Base-by-base conservation (phyloP, 208 protist species). In the Leishmania amazonensis region DNA sequence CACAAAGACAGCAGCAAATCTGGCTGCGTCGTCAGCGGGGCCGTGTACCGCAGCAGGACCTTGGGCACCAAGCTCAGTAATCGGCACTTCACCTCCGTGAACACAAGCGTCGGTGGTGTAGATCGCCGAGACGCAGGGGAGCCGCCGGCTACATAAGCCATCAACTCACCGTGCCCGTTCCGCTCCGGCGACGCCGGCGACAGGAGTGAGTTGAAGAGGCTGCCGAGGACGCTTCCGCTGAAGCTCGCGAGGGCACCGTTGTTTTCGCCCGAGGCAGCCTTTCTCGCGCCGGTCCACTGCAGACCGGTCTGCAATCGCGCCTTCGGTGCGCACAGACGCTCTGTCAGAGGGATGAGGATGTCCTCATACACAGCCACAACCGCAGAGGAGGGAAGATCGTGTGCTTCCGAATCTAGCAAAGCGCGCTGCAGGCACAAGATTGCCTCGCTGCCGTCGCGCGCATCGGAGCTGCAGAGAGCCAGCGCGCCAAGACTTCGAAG, bases 261-360 rank as follows among this genome's bases (percentile, higher is more conserved):
- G 3, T 51, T 57, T 15, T 67, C 68, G 47, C 53, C 28, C 49
- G 11, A 76, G 9, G 21, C 53, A 0, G 47, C 42, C 11, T 31
- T 47, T 60, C n/a, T 40, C 62, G 42, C 17, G 60, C 78, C 57
- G 57, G 62, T 65, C 82, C 82, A 85, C 47, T 65, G 77, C 72
- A 85, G 74, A 5, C 74, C 78, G 17, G 45, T 49, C 54, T 85
- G 82, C 78, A 82, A 78, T 38, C 76, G 76, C 24, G 82, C 82
- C 54, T 79, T 81, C 9, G 82, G 82, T 65, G 79, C 85, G 79
- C 94, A 95, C 40, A 96, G 75, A 38, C 84, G 88, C 79, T 97
- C 93, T 51, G 89, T 87, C 38, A 97, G 84, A 5, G 93, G 95
- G 35, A 96, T 93, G 28, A 97, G 81, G 40, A 93, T 89, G 42